Conservation (phyloP, 768 basidiomycete genomes). For the Psilocybe azurescens region DNA sequence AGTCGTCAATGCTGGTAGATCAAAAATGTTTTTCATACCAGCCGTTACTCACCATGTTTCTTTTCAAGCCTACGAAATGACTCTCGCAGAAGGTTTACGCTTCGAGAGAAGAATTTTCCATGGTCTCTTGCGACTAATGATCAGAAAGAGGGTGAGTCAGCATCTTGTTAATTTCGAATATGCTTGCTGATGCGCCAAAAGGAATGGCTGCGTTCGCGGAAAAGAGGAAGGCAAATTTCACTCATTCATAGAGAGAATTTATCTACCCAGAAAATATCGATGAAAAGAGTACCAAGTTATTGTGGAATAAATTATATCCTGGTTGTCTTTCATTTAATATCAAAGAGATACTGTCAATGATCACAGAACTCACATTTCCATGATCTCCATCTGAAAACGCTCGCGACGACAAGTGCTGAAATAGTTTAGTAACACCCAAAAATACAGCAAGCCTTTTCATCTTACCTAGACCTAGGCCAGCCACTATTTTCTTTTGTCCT, state of each 20-base stretch:
- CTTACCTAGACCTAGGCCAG: constrained; percentile 67
- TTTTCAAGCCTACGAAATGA: constrained; percentile 75
- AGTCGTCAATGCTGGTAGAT: constrained; percentile 85
- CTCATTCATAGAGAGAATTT: constrained; percentile 46
- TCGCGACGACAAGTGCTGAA: constrained; percentile 40
- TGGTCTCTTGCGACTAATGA: constrained; percentile 87
- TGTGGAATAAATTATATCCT: not conserved
- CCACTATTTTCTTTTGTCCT: constrained; percentile 65
- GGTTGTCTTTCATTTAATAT: not conserved
- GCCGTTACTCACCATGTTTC: not conserved
- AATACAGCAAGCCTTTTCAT: not conserved
- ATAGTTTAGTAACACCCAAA: not conserved
- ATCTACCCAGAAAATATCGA: not conserved
- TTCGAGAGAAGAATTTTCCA: constrained; percentile 94
- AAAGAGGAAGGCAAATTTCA: constrained; percentile 89
- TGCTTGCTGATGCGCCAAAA: constrained; percentile 32
- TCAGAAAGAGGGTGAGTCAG: constrained; percentile 86
- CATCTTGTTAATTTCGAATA: not conserved
- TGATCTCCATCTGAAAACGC: constrained; percentile 44
- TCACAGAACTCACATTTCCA: constrained; percentile 19
- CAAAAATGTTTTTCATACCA: not conserved
- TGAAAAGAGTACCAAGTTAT: not conserved
- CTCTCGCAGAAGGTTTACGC: constrained; percentile 80
- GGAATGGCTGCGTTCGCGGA: constrained; percentile 96
- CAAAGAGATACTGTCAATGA: not conserved